Percentiles rank a stretch among this genome's conserved stretches.
phyloP scores from a whole-genome alignment of 2,329 filamentous ascomycete genomes.

The Monosporascus sp. region DNA sequence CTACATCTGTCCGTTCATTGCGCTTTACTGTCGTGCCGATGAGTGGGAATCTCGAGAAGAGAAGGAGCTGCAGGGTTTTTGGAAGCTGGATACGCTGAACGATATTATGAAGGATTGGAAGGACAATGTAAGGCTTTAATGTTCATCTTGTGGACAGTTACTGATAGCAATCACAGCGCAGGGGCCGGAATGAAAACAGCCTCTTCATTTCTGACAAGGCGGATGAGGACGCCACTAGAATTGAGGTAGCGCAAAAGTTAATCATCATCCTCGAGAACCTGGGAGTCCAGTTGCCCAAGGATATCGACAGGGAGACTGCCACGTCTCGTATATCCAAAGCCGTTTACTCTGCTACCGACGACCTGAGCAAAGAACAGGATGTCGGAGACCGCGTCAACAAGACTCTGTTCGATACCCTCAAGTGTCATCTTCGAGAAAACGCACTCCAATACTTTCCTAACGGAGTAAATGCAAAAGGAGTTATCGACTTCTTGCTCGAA shows the following conservation, averaged over 20 bases:
- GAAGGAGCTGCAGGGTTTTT: too few relatives aligned
- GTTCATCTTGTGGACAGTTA: not conserved
- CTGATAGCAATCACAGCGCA: not conserved
- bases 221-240: not conserved
- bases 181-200: not conserved
- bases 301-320: constrained; percentile 16
- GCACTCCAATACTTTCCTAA: constrained; percentile 5
- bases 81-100: too few relatives aligned
- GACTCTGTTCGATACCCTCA: constrained; percentile 8
- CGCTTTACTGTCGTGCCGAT: not conserved
- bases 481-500: constrained; percentile 19
- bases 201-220: too few relatives aligned
- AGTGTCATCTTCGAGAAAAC: not conserved
- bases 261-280: constrained; percentile 16
- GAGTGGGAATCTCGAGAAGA: too few relatives aligned
- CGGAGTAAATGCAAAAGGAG: constrained; percentile 9
- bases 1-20: constrained; percentile 22
- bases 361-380: too few relatives aligned
- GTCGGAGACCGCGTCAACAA: too few relatives aligned
- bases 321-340: constrained; percentile 16
- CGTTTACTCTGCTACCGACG: constrained; percentile 9
- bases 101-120: not conserved
- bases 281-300: constrained; percentile 16
- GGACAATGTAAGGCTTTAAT: constrained; percentile 2
- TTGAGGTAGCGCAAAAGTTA: constrained; percentile 12